Evolutionary conservation across 352 stramenopile genomes (phyloP), one percentile per base, ranked within the genome.

Genomic region (Phytophthora meadii): DNA sequence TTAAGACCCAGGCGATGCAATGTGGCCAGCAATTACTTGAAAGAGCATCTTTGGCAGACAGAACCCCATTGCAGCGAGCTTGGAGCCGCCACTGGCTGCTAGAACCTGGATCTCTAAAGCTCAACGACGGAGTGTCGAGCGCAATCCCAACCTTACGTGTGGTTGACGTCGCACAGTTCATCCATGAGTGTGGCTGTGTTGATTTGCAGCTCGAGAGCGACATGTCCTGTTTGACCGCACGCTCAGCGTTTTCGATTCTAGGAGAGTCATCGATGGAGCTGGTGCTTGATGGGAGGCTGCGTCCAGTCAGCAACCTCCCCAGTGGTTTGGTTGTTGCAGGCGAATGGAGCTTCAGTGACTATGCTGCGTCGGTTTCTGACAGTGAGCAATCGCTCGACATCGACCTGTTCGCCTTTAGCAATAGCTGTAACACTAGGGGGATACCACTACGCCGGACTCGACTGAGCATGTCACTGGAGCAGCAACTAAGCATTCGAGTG

Each of bases 61-160:
- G 15, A 28, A 48, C 4, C 10, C 19, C 42, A 3, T 48, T 48
- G 17, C 42, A 48, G 22, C 30, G 19, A 10, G 42, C 17, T n/a
- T 69, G 61, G 61, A 69, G 39, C 15, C 46, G 27, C 5, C 61
- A 54, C 5, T 69, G 61, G 61, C 10, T 69, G 46, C 28, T 69
- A 14, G 53, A 51, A 8, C 60, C 60, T 25, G 60, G 44, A 1
- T 68, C 60, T 5, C 1, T 69, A 19, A 28, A 53, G 7, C 5
- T 59, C 8, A 24, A 45, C 22, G n/a, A 45, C 14, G 32, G 39
- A 5, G 12, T n/a, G 22, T 22, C 41, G 40, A 8, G 28, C 11
- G 8, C 32, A 24, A 19, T 41, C 24, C 5, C n/a, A 24, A 15
- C 27, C 1, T 19, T 54, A 5, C 48, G 17, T 4, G 5, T 68